Conservation (phyloP, 176 grass and related monocot species). For the Guadua angustifolia region DNA sequence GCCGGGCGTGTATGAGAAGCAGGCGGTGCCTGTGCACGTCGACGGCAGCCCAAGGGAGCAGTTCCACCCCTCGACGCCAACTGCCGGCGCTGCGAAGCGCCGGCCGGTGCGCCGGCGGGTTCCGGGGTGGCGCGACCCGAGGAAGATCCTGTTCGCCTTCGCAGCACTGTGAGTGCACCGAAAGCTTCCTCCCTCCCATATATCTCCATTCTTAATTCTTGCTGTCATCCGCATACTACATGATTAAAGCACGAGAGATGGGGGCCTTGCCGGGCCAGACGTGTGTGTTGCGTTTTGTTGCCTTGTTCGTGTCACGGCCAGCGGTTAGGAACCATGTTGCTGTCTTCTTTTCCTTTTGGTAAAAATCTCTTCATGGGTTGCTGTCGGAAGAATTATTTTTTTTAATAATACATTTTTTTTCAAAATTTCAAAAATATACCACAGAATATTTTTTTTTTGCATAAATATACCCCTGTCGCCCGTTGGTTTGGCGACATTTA, state of each 20-base stretch:
- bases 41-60: conserved; percentile 29
- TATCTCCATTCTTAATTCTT: neutral
- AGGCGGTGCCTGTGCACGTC: conserved; percentile 15
- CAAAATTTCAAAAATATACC: too few relatives aligned
- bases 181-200: neutral
- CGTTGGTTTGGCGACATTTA: too few relatives aligned
- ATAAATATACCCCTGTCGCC: too few relatives aligned
- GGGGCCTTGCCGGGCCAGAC: neutral
- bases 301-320: conserved; percentile 4
- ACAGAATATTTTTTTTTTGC: too few relatives aligned
- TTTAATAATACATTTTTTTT: too few relatives aligned
- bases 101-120: conserved; percentile 38
- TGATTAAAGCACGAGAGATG: conserved; percentile 3
- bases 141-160: conserved; percentile 51
- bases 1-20: conserved; percentile 36
- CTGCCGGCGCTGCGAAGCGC: conserved; percentile 39
- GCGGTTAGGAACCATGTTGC: conserved; percentile 33
- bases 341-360: conserved; percentile 34
- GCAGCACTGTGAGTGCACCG: conserved; percentile 47
- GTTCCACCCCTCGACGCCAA: conserved; percentile 41
- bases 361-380: neutral
- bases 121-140: conserved; percentile 43
- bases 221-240: neutral
- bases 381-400: too few relatives aligned
- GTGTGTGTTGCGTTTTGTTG: conserved; percentile 4